These are phyloP conservation scores for Marasmius tenuissimus DNA, from an alignment of 1,284 basidiomycete species.

Conservation along the genomic window DNA sequence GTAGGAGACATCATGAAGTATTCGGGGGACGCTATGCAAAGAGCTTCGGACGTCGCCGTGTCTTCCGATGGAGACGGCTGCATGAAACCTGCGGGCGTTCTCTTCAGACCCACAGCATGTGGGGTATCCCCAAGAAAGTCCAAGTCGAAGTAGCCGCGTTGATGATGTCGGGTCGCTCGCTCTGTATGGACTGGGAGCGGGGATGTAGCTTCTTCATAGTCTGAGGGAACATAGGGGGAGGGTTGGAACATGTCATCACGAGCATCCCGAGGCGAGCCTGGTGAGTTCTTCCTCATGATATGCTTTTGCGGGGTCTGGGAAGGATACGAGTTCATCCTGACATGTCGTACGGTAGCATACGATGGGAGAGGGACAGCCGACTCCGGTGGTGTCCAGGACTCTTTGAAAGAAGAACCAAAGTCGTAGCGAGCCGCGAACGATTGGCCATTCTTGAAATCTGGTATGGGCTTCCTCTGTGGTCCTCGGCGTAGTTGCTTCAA, in stretches of 20 bases:
- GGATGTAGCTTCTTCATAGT: conserved; percentile 30
- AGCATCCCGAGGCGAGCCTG: conserved; percentile 45
- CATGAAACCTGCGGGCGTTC: conserved; percentile 38
- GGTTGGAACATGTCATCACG: conserved; percentile 31
- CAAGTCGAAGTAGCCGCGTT: conserved; percentile 48
- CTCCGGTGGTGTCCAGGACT: conserved; percentile 36
- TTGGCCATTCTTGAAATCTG: conserved; percentile 27
- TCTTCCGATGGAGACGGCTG: conserved; percentile 9
- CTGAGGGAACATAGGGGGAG: conserved; percentile 19
- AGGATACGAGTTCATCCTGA: conserved; percentile 38
- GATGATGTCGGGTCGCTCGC: conserved; percentile 38
- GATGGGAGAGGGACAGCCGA: conserved; percentile 10
- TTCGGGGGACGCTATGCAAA: conserved; percentile 20
- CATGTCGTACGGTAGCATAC: conserved; percentile 24
- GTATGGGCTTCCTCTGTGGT: conserved; percentile 16
- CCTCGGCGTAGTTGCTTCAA: conserved; percentile 14
- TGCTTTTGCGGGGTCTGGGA: conserved; percentile 14
- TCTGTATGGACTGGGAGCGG: conserved; percentile 12
- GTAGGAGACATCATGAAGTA: conserved; percentile 9
- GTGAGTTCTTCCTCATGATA: conserved; percentile 15
- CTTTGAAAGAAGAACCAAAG: conserved; percentile 49
- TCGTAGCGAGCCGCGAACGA: conserved; percentile 55
- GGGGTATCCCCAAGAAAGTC: conserved; percentile 17
- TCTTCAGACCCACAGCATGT: conserved; percentile 23
- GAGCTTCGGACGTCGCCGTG: conserved; percentile 26